These are phyloP conservation scores for Naganishia albida DNA, from an alignment of 1,284 basidiomycete genomes.

Conservation along the genomic window DNA sequence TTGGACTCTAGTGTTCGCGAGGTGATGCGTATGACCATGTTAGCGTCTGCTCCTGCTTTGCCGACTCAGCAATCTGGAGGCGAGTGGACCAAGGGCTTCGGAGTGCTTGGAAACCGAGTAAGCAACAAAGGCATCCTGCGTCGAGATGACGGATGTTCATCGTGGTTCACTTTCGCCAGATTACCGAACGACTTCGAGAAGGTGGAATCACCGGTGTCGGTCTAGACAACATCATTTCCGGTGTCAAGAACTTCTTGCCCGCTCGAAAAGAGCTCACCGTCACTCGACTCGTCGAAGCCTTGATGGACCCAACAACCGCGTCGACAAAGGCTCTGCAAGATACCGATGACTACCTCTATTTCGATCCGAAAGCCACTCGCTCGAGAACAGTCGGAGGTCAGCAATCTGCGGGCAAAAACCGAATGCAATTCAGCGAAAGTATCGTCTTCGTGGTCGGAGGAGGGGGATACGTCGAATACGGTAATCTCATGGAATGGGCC, in stretches of 20 bases:
- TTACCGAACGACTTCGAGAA: conserved; percentile 90
- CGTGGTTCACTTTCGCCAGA: conserved; percentile 39
- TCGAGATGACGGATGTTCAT: conserved; percentile 15
- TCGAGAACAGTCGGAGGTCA: conserved; percentile 59
- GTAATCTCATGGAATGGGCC: conserved; percentile 92
- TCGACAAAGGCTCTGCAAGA: conserved; percentile 90
- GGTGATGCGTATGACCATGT: conserved; percentile 84
- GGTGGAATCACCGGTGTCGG: conserved; percentile 67
- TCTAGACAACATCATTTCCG: conserved; percentile 91
- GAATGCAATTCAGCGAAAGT: conserved; percentile 74
- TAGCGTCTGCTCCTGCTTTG: conserved; percentile 71
- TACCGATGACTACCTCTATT: conserved; percentile 92
- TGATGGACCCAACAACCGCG: conserved; percentile 93
- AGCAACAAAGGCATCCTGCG: conserved; percentile 42
- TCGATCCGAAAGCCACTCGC: conserved; percentile 81
- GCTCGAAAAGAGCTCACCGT: conserved; percentile 91
- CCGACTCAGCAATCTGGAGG: conserved; percentile 59
- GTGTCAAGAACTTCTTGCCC: conserved; percentile 97
- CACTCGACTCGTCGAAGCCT: conserved; percentile 87
- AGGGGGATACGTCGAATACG: conserved; percentile 95
- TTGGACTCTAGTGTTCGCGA: conserved; percentile 68
- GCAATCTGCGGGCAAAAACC: conserved; percentile 56
- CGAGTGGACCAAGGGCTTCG: conserved; percentile 74
- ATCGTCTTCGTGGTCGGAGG: conserved; percentile 96
- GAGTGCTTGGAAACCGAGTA: conserved; percentile 84